These are phyloP conservation scores for Phytopythium montanum DNA, from an alignment of 352 stramenopile genomes.

Conservation along the genomic window DNA sequence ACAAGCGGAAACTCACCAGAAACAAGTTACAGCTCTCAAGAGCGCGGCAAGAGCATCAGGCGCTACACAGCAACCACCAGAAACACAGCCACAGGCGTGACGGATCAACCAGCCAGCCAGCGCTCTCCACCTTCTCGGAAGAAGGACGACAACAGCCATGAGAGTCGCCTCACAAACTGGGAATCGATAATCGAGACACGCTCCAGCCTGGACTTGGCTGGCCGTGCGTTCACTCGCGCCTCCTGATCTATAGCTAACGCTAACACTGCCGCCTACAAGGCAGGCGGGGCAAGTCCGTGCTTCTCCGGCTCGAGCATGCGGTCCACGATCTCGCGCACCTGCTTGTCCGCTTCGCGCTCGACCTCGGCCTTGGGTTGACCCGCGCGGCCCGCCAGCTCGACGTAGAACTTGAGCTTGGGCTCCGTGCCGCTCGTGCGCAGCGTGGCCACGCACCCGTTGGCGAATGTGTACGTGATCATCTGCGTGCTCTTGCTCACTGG, in stretches of 20 bases:
- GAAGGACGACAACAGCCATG: no score
- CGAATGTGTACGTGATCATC: conserved; percentile 97
- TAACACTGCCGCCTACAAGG: not conserved
- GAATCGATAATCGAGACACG: not conserved
- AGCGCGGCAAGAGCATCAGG: not conserved
- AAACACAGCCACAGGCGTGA: not conserved
- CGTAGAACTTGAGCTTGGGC: conserved; percentile 99
- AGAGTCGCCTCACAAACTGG: not conserved
- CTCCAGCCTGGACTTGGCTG: conserved; percentile 14
- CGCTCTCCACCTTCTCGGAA: not conserved
- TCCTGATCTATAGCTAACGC: not conserved
- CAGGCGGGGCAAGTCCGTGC: conserved; percentile 69
- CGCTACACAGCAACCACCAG: conserved; percentile 1
- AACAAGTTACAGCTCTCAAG: not conserved
- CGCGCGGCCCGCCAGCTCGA: conserved; percentile 85
- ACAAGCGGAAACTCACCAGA: conserved; percentile 2
- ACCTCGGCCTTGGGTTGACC: conserved; percentile 67
- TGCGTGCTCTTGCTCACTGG: conserved; percentile 90
- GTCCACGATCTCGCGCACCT: conserved; percentile 75
- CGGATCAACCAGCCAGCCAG: not conserved
- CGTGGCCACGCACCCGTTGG: conserved; percentile 95
- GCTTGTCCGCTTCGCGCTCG: conserved; percentile 40
- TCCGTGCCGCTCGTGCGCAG: conserved; percentile 98
- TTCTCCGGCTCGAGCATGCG: conserved; percentile 78
- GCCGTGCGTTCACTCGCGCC: not conserved